These are phyloP conservation scores for Tulasnella sp. DNA, from an alignment of 768 basidiomycete genomes.

Conservation along the genomic window DNA sequence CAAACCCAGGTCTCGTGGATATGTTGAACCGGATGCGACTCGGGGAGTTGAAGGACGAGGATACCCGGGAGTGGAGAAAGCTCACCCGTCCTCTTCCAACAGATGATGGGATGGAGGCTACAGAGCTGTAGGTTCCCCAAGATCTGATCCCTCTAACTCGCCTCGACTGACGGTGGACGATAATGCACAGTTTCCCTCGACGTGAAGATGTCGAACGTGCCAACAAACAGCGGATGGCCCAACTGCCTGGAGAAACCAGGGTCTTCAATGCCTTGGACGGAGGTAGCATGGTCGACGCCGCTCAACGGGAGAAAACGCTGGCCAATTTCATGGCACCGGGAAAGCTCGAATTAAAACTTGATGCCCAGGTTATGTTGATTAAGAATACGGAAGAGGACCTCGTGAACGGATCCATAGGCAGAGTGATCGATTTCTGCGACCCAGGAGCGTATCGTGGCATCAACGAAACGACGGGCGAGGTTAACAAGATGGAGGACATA, in stretches of 20 bases:
- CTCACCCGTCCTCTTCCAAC: constrained; percentile 70
- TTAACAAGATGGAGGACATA: constrained; percentile 33
- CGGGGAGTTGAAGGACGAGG: constrained; percentile 60
- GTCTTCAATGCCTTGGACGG: constrained; percentile 60
- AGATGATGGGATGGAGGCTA: constrained; percentile 77
- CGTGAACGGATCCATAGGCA: constrained; percentile 94
- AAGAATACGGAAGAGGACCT: constrained; percentile 89
- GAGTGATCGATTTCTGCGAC: constrained; percentile 68
- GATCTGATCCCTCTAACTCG: neutral
- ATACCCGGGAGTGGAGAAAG: constrained; percentile 64
- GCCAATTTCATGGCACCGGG: constrained; percentile 87
- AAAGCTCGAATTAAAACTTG: constrained; percentile 62
- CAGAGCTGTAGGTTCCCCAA: constrained; percentile 66
- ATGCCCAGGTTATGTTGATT: constrained; percentile 88
- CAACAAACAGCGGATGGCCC: constrained; percentile 64
- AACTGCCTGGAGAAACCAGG: constrained; percentile 42
- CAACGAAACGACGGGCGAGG: constrained; percentile 39
- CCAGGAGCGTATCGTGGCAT: constrained; percentile 42
- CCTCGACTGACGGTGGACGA: neutral
- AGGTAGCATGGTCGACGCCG: constrained; percentile 51
- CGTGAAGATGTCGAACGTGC: constrained; percentile 88
- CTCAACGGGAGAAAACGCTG: constrained; percentile 71
- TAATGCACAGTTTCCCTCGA: constrained; percentile 67
- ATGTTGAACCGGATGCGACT: constrained; percentile 99
- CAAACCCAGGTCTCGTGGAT: constrained; percentile 69